Evolutionary conservation across 768 basidiomycete species (phyloP).

Genomic region (Imleria badia): DNA sequence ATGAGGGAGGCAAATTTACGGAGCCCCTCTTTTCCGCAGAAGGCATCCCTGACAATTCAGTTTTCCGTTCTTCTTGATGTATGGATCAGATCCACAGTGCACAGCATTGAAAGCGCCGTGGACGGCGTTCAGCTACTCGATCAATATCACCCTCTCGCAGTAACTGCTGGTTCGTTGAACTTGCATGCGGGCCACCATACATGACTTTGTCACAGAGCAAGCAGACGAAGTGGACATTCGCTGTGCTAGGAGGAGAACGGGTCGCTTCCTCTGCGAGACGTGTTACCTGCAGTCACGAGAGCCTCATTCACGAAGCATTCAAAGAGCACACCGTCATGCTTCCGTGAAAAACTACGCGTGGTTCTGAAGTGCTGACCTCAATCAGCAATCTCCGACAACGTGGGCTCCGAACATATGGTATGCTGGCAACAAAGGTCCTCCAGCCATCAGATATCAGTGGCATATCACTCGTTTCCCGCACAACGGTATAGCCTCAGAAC

Average conservation of each 20-base stretch:
- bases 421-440: background rate
- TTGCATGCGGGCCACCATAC: background rate
- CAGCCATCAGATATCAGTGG: background rate
- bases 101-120: constrained; percentile 4
- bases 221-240: background rate
- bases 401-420: background rate
- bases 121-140: background rate
- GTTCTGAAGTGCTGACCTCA: background rate
- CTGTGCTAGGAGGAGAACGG: background rate
- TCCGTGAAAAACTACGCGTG: background rate
- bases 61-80: constrained; percentile 8
- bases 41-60: constrained; percentile 6
- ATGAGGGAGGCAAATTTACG: background rate
- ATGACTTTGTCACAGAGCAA: background rate
- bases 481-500: background rate
- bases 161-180: background rate
- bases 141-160: background rate
- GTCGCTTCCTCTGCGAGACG: background rate
- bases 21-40: constrained; percentile 12
- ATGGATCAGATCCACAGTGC: constrained; percentile 2
- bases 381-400: background rate
- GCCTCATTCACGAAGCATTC: background rate
- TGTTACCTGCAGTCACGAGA: background rate
- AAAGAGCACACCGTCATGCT: background rate
- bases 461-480: background rate